Percentiles rank a stretch among this genome's conserved stretches.
Conservation (phyloP, 2,329 filamentous ascomycete genomes). For the Ascochyta lentis region DNA sequence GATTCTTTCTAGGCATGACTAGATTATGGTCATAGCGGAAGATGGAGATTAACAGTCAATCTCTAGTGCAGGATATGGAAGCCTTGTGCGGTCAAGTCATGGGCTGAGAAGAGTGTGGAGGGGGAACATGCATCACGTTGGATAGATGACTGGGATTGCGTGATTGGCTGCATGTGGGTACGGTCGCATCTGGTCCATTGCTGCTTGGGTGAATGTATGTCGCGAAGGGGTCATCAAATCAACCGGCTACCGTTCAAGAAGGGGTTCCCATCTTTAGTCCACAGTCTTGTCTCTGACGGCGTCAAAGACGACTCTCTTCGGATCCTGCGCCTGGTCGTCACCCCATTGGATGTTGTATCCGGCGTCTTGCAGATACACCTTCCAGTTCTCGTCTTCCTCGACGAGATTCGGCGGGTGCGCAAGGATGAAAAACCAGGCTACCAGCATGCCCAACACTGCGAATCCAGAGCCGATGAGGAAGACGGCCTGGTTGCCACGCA, state of each 20-base stretch:
- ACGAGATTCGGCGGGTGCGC: constrained; percentile 31
- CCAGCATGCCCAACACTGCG: constrained; percentile 30
- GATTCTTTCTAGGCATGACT: no score
- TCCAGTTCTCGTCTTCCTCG: constrained; percentile 40
- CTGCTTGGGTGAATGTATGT: neutral
- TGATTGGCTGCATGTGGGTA: neutral
- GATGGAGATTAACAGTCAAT: no score
- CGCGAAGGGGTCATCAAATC: neutral
- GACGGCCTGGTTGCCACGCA: constrained; percentile 32
- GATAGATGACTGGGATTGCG: no score
- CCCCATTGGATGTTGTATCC: constrained; percentile 36
- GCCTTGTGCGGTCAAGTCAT: no score
- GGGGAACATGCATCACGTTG: no score
- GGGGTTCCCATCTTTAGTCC: neutral
- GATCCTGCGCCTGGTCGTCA: constrained; percentile 28
- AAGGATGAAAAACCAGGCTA: constrained; percentile 42
- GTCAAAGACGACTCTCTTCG: constrained; percentile 16
- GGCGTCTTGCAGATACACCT: constrained; percentile 28
- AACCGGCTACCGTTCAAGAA: neutral
- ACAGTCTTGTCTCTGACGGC: constrained; percentile 10
- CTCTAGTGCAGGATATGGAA: no score
- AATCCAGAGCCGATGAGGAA: constrained; percentile 37
- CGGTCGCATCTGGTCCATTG: neutral
- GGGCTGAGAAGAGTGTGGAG: no score
- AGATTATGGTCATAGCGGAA: no score